Evolutionary conservation across 768 basidiomycete genomes (phyloP).

Genomic region (Rhodotorula kratochvilovae): DNA sequence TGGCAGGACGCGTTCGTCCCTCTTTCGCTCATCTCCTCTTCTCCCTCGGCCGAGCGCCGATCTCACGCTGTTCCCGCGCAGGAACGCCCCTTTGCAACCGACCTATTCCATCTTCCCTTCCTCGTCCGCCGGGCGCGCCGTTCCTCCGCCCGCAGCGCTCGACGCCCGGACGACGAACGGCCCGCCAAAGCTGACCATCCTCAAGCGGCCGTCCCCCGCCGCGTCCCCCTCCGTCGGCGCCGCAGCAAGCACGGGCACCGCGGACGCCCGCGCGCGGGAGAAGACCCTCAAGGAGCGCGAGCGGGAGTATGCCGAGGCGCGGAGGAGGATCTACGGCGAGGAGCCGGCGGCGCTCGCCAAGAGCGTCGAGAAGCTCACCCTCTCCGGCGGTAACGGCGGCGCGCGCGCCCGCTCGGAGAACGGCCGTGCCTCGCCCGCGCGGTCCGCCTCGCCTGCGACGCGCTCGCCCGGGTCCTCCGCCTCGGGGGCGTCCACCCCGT

Average conservation of each 20-base stretch:
- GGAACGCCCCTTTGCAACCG: conserved; percentile 6
- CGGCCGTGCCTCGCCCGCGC: not conserved
- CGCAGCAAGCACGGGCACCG: not conserved
- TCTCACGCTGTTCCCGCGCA: not conserved
- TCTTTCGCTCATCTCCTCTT: not conserved
- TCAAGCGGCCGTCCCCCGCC: conserved; percentile 12
- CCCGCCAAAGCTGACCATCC: conserved; percentile 19
- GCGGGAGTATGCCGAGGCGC: conserved; percentile 21
- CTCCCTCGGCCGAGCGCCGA: not conserved
- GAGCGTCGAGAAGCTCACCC: not conserved
- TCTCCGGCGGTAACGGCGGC: not conserved
- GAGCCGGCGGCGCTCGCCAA: not conserved
- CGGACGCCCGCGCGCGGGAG: not conserved
- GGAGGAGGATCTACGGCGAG: conserved; percentile 30
- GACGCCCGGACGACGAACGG: conserved; percentile 22
- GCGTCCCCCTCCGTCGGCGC: too few relatives aligned
- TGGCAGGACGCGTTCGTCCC: conserved; percentile 28
- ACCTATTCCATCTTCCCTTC: conserved; percentile 13
- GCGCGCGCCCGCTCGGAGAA: too few relatives aligned
- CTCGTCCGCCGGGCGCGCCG: not conserved
- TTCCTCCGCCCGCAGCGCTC: conserved; percentile 12
- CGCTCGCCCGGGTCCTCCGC: too few relatives aligned
- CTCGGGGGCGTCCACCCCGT: too few relatives aligned
- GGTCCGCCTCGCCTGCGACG: not conserved
- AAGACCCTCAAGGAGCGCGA: conserved; percentile 24